phyloP scores from a whole-genome alignment of 2,329 filamentous ascomycete genomes.

The Clarireedia homoeocarpa region DNA sequence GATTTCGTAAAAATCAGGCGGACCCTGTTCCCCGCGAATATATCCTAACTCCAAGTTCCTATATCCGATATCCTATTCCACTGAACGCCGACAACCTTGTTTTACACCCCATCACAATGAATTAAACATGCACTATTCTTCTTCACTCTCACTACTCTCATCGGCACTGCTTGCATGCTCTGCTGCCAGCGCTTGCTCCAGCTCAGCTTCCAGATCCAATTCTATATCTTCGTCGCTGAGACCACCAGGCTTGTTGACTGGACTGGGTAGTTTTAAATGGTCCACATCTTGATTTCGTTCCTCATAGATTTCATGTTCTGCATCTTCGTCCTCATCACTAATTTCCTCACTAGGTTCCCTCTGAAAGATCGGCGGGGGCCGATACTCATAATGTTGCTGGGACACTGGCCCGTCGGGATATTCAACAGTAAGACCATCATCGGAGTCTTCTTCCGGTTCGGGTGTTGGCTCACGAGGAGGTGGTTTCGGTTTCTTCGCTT shows the following conservation, averaged over 20 bases:
- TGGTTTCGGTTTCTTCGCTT: constrained; percentile 29
- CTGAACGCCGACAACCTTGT: neutral
- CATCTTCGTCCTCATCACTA: constrained; percentile 40
- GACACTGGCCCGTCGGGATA: constrained; percentile 45
- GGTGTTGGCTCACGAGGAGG: constrained; percentile 25
- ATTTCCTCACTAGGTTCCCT: constrained; percentile 29
- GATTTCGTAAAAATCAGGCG: too few species aligned
- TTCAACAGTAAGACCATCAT: constrained; percentile 50
- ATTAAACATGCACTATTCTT: constrained; percentile 20
- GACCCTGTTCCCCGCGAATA: too few species aligned
- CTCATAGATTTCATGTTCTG: constrained; percentile 35
- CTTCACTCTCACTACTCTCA: constrained; percentile 30
- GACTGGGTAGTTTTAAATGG: constrained; percentile 45
- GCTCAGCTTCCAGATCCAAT: constrained; percentile 28
- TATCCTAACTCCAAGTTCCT: too few species aligned
- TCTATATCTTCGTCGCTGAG: constrained; percentile 28
- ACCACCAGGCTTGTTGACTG: constrained; percentile 34
- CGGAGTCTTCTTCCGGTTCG: constrained; percentile 38
- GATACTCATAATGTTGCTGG: constrained; percentile 17
- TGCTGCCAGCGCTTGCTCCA: constrained; percentile 27
- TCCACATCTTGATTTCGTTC: constrained; percentile 30
- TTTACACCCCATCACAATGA: neutral
- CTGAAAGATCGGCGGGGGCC: constrained; percentile 22
- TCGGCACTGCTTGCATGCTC: constrained; percentile 8
- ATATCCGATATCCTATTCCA: too few species aligned